Evolutionary conservation across 2,329 filamentous ascomycete genomes (phyloP).

Genomic region (Claviceps spartinae): DNA sequence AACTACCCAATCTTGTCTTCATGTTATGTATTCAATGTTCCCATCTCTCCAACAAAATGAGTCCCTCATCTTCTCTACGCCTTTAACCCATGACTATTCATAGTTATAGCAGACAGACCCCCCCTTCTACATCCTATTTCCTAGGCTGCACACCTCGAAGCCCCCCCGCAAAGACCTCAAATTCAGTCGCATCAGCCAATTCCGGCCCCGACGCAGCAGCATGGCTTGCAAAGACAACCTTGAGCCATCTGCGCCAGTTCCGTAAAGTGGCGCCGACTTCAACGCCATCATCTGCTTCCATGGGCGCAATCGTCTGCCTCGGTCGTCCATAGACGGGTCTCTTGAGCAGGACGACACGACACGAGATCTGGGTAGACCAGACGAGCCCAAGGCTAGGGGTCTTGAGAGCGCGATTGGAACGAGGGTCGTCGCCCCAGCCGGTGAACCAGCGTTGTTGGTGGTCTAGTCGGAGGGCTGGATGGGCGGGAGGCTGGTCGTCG

Average conservation of each 20-base stretch:
- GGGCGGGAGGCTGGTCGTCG: conserved; percentile 20
- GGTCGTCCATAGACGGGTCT: conserved; percentile 38
- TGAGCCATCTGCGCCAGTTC: conserved; percentile 64
- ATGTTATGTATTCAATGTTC: too few species aligned
- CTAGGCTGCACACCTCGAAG: conserved; percentile 23
- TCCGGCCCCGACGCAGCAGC: conserved; percentile 37
- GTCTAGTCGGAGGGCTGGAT: conserved; percentile 55
- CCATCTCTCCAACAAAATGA: too few species aligned
- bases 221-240: conserved; percentile 82
- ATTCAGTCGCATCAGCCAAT: conserved; percentile 45
- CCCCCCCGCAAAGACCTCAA: conserved; percentile 61
- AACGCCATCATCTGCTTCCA: conserved; percentile 25
- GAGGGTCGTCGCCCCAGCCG: conserved; percentile 70
- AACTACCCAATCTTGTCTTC: too few species aligned
- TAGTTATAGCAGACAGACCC: too few species aligned
- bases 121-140: background rate
- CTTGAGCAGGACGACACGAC: conserved; percentile 70
- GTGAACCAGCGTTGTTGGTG: conserved; percentile 94
- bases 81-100: too few species aligned
- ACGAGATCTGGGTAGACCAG: conserved; percentile 81
- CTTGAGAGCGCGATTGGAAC: conserved; percentile 43
- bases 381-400: conserved; percentile 78
- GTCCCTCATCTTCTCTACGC: too few species aligned
- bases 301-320: conserved; percentile 21
- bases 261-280: conserved; percentile 33